Evolutionary conservation across 768 basidiomycete species (phyloP).

Genomic region (Gelatoporia subvermispora): DNA sequence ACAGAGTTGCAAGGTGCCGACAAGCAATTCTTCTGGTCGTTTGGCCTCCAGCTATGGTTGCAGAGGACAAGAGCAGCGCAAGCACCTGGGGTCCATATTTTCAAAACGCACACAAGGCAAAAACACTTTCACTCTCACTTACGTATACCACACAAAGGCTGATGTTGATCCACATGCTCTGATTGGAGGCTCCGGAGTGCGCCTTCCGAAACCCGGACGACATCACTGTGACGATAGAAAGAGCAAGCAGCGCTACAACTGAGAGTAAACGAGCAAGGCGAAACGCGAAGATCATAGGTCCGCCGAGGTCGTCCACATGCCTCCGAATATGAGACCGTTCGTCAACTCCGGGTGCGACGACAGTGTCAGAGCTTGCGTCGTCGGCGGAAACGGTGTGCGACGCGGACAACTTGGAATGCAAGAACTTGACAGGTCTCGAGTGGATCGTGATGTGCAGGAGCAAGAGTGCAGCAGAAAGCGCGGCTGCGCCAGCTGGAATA

Average conservation of each 20-base stretch:
- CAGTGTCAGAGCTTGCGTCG: slow-evolving; percentile 3
- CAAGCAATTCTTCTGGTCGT: slow-evolving; percentile 23
- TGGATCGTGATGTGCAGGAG: slow-evolving; percentile 10
- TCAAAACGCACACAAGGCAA: too few relatives aligned
- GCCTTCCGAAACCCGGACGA: slow-evolving; percentile 12
- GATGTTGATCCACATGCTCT: slow-evolving; percentile 6
- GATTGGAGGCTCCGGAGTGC: neutral
- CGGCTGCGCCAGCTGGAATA: slow-evolving; percentile 7
- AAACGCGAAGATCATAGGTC: slow-evolving; percentile 41
- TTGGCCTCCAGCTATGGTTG: slow-evolving; percentile 12
- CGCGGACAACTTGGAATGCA: slow-evolving; percentile 5
- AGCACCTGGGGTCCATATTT: too few relatives aligned
- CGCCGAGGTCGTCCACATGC: slow-evolving; percentile 42
- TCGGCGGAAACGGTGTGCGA: neutral
- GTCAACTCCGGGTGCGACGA: neutral
- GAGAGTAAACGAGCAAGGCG: slow-evolving; percentile 42
- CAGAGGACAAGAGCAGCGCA: slow-evolving; percentile 18
- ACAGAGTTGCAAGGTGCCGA: slow-evolving; percentile 44
- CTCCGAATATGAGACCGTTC: slow-evolving; percentile 7
- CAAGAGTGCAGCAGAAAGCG: slow-evolving; percentile 5
- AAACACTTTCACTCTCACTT: too few relatives aligned
- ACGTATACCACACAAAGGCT: slow-evolving; percentile 13
- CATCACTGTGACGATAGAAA: slow-evolving; percentile 42
- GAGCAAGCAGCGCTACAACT: slow-evolving; percentile 41
- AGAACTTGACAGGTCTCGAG: slow-evolving; percentile 1